Evolutionary conservation across 257 asterid species (phyloP), one percentile per base, ranked within the genome.

Genomic region (Lantana camara): DNA sequence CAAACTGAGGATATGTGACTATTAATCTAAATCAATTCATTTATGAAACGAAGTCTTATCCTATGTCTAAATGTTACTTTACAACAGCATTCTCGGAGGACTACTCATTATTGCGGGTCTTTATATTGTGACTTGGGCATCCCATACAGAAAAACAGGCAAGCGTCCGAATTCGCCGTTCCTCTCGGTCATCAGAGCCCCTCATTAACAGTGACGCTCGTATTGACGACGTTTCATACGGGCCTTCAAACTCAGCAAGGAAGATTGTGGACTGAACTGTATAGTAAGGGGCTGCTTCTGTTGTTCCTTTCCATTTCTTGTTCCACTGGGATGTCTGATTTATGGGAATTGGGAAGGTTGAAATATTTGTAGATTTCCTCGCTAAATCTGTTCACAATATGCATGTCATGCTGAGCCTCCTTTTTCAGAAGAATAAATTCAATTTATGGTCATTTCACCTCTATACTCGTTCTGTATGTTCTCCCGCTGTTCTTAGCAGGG

Each of bases 101-200:
- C 45, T 83, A 59, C 76, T 88, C 22, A 83, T 88, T 47, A 73
- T 85, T 61, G 89, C 77, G 2, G 96, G 96, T 40, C 89, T 88
- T 45, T 88, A 85, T 81, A 24, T 85, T 82, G 91, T 88, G 51
- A 88, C 96, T 5, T 85, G 96, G 96, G 96, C 87, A 40, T 88
- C 96, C 11, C 63, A 76, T 53, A 64, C 77, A 64, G 96, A 82
- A 62, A 50, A 24, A 42, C 69, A 60, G 20, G 27, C 75, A 37
- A 27, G 56, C 64, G 45, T 12, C 58, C 40, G 47, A 2, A 14
- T 53, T 54, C 55, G 65, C 58, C 84, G 66, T 49, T 48, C 72
- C 29, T 34, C 73, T 63, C 83, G 66, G 17, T 22, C 72, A 16
- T 60, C 81, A 12, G 90, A 85, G 47, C 77, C 85, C 0, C 74